Percentiles rank a stretch among this genome's conserved stretches.
Conservation (phyloP, 108 stramenopile genomes). For the Nannochloropsis oceanica region DNA sequence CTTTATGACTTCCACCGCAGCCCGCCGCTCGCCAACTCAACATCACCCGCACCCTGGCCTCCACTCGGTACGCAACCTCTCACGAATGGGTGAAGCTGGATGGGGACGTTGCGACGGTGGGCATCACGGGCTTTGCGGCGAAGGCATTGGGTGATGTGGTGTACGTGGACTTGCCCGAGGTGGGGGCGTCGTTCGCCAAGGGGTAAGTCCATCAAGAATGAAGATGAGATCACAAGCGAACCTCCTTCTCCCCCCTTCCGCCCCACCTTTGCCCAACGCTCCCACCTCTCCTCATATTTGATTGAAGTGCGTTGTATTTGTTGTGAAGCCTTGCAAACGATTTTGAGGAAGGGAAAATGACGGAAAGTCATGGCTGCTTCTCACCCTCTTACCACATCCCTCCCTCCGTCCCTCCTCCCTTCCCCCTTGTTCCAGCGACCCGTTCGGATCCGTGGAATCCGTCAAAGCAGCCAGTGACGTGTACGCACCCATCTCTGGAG, state of each 20-base stretch:
- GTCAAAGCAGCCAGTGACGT: constrained; percentile 98
- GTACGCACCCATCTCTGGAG: constrained; percentile 26
- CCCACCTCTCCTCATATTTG: not conserved
- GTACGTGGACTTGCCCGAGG: constrained; percentile 84
- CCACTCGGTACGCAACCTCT: not conserved
- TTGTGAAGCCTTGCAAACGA: too few relatives aligned
- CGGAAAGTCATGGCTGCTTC: too few relatives aligned
- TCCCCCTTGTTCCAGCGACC: constrained; percentile 10
- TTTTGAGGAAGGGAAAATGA: too few relatives aligned
- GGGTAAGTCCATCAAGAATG: constrained; percentile 42
- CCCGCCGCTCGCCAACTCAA: not conserved
- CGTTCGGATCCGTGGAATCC: constrained; percentile 92
- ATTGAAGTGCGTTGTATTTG: not conserved
- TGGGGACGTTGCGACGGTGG: constrained; percentile 70
- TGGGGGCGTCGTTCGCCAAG: constrained; percentile 71
- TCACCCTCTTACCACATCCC: not conserved
- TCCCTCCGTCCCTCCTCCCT: not conserved
- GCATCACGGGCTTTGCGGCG: constrained; percentile 90
- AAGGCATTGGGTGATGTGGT: constrained; percentile 92
- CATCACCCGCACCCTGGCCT: not conserved
- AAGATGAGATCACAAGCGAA: not conserved
- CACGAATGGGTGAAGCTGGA: constrained; percentile 43
- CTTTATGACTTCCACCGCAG: not conserved
- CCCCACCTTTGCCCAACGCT: not conserved
- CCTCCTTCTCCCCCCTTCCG: not conserved